phyloP scores from a whole-genome alignment of 192 early-diverging fungal genomes.

The Backusella parvicylindrica region DNA sequence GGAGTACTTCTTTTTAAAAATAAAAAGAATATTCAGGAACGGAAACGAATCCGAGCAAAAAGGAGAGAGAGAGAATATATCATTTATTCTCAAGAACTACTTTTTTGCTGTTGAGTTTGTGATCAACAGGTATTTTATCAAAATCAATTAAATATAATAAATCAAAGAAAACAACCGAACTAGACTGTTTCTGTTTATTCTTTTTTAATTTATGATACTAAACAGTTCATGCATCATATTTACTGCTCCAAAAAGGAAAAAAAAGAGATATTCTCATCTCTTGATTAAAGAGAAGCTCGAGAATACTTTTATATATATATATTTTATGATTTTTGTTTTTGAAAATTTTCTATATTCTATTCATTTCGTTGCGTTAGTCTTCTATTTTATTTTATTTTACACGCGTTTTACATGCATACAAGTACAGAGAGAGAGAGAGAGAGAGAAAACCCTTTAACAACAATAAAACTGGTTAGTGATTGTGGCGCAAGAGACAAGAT shows the following conservation, averaged over 20 bases:
- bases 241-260: not conserved
- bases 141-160: not conserved
- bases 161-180: not conserved
- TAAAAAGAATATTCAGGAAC: not conserved
- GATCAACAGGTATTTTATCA: not conserved
- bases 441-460: not conserved
- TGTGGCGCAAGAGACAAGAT: not conserved
- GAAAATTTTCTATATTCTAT: not conserved
- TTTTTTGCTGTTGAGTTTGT: no score
- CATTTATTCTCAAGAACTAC: no score
- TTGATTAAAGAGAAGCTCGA: not conserved
- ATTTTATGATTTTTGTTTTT: not conserved
- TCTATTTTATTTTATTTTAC: not conserved
- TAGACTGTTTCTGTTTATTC: not conserved
- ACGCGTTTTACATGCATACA: not conserved
- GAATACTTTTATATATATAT: not conserved
- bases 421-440: not conserved
- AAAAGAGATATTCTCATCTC: not conserved
- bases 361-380: not conserved
- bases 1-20: not conserved
- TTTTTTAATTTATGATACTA: not conserved
- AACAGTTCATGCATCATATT: not conserved
- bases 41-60: not conserved
- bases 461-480: not conserved
- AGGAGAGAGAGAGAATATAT: no score